phyloP scores from a whole-genome alignment of 805 yeast species.

The Debaryomyces castellii region DNA sequence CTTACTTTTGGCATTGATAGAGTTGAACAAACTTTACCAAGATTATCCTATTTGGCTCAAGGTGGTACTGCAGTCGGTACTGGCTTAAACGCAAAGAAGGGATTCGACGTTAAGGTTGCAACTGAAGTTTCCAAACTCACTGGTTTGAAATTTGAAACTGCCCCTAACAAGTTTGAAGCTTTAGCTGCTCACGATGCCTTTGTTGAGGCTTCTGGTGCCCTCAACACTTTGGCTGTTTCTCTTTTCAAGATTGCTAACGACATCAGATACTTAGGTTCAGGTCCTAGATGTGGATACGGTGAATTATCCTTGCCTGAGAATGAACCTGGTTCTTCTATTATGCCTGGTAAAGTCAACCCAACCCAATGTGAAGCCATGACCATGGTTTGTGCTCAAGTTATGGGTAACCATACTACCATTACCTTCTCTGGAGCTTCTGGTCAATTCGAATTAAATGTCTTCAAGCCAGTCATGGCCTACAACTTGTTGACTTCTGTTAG shows the following conservation, averaged over 20 bases:
- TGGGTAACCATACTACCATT: slow-evolving; percentile 93
- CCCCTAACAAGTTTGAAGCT: slow-evolving; percentile 99
- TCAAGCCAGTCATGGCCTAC: slow-evolving; percentile 93
- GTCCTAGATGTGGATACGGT: slow-evolving; percentile 99
- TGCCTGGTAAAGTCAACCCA: slow-evolving; percentile 99
- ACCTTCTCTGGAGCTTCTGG: slow-evolving; percentile 98
- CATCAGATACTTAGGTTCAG: slow-evolving; percentile 96
- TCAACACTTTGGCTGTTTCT: slow-evolving; percentile 92
- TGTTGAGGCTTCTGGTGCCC: slow-evolving; percentile 96
- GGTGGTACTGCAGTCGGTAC: slow-evolving; percentile 99
- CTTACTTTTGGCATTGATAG: slow-evolving; percentile 86
- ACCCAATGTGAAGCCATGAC: slow-evolving; percentile 99
- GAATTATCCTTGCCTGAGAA: slow-evolving; percentile 94
- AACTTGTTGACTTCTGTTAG: slow-evolving; percentile 87
- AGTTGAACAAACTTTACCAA: slow-evolving; percentile 73
- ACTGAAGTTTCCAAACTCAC: slow-evolving; percentile 81
- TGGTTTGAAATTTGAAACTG: slow-evolving; percentile 86
- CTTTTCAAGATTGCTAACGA: slow-evolving; percentile 96
- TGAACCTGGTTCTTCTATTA: slow-evolving; percentile 98
- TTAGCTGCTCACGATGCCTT: slow-evolving; percentile 98
- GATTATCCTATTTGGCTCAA: slow-evolving; percentile 84
- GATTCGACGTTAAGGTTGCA: slow-evolving; percentile 87
- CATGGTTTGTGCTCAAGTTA: slow-evolving; percentile 96
- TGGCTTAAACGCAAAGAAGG: slow-evolving; percentile 90
- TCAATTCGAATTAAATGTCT: slow-evolving; percentile 96